phyloP scores from a whole-genome alignment of 352 stramenopile species.

The Globisporangium emineosum region DNA sequence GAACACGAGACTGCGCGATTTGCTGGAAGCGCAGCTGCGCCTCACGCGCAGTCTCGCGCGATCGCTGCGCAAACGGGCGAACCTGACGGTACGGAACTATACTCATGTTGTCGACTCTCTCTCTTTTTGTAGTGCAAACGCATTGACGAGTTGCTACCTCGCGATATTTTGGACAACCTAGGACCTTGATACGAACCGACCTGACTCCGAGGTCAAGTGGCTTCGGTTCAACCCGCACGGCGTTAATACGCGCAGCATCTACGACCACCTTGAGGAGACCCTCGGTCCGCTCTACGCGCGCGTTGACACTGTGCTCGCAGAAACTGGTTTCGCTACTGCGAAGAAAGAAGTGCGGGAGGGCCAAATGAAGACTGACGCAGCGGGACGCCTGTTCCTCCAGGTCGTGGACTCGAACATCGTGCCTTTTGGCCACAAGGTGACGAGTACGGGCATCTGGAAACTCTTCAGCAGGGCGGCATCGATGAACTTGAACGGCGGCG shows the following conservation, averaged over 20 bases:
- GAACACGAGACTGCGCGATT: not conserved
- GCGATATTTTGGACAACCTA: not conserved
- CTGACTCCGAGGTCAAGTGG: not conserved
- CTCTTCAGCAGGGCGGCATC: not conserved
- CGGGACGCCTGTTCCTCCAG: not conserved
- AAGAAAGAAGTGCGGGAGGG: not conserved
- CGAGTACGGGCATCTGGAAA: constrained; percentile 3
- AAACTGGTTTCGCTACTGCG: not conserved
- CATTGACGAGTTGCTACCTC: not conserved
- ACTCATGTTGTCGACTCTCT: not conserved
- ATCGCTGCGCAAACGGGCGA: constrained; percentile 2
- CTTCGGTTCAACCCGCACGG: not conserved
- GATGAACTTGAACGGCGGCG: constrained; percentile 1
- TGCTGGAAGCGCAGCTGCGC: constrained; percentile 3
- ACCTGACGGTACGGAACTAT: not conserved
- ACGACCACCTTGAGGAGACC: not conserved
- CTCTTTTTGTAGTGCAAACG: not conserved
- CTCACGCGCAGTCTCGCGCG: not conserved
- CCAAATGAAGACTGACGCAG: not conserved
- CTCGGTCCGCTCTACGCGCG: not conserved
- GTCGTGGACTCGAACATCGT: constrained; percentile 8
- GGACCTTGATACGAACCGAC: not conserved
- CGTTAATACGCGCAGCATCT: not conserved
- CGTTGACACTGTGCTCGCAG: constrained; percentile 1
- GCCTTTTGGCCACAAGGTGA: constrained; percentile 1